Conservation (phyloP, 805 yeast species). For the Debaryomyces tyrocola region DNA sequence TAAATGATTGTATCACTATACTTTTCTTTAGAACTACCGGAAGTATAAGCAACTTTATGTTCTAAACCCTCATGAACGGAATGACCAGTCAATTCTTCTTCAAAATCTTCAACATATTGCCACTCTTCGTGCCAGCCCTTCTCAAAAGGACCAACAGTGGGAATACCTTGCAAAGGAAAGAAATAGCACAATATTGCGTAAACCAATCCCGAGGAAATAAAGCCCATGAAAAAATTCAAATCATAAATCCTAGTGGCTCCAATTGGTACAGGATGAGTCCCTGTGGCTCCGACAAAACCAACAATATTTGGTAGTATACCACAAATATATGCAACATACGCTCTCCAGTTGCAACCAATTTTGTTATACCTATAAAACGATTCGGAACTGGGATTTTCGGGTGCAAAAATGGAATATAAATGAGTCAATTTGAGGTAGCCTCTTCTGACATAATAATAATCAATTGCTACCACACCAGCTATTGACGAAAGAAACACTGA, state of each 20-base stretch:
- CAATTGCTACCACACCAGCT: constrained; percentile 44
- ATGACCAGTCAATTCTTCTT: constrained; percentile 37
- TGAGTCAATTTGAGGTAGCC: constrained; percentile 67
- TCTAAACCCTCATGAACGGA: constrained; percentile 20
- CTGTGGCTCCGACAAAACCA: constrained; percentile 85
- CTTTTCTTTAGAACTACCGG: constrained; percentile 5
- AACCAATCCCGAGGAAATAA: constrained; percentile 53
- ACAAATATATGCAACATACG: constrained; percentile 72
- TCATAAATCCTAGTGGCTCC: constrained; percentile 77
- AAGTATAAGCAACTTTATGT: constrained; percentile 8
- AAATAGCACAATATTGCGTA: constrained; percentile 53
- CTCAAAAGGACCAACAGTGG: constrained; percentile 40
- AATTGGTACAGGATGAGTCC: constrained; percentile 63
- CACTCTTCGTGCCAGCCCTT: constrained; percentile 64
- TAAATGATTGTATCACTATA: constrained; percentile 1
- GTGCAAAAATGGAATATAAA: constrained; percentile 51
- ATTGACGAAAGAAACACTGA: constrained; percentile 44
- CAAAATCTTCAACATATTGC: constrained; percentile 65
- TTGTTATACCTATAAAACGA: constrained; percentile 59
- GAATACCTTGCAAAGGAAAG: constrained; percentile 50
- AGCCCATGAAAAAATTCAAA: constrained; percentile 77
- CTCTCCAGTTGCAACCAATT: constrained; percentile 81
- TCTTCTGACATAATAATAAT: constrained; percentile 60
- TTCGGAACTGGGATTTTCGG: constrained; percentile 24
- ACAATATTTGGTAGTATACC: constrained; percentile 84